Evolutionary conservation across 2,329 filamentous ascomycete species (phyloP), one percentile per base, ranked within the genome.

Genomic region (Penicillium verrucosum): DNA sequence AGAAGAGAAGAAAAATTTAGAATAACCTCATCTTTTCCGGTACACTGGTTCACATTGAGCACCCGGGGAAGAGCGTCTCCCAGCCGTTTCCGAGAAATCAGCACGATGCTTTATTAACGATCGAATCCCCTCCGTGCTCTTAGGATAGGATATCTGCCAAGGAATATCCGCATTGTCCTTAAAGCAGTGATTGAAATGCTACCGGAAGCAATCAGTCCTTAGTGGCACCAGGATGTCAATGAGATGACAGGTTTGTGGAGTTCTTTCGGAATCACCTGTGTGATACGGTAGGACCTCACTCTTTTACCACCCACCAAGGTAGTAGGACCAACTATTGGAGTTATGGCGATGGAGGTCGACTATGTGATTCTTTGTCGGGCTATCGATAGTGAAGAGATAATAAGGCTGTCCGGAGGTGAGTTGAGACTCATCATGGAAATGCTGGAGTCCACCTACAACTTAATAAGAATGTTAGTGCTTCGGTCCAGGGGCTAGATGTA

Each of bases 271-370:
- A 23, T 40, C 38, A 23, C 6, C 10, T 8, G 6, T 9, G 6
- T 14, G 38, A 40, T 14, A 40, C 3, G 6, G 6, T 21, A 14
- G 18, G 18, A 40, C 21, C 18, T 18, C 38, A 40, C 6, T 23
- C 10, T 11, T 21, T 42, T 27, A 88, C 87, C 86, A 89, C 21
- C 87, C 88, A 6, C 82, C 81, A 1, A 89, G 69, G 36, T 80
- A 77, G 70, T 88, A 89, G 0, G 85, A 32, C 30, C 5, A 84
- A 0, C 73, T 72, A 6, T 68, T 61, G 2, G 74, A 68, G 56
- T 78, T 73, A n/a, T 71, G 64, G 9, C 67, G 69, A 6, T 68
- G 70, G 42, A 78, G 67, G 38, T 75, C 74, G 6, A 36, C 44
- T 14, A 73, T 29, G 51, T 68, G 77, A 16, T 49, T 51, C 2